phyloP scores from a whole-genome alignment of 495 filamentous ascomycete genomes.

The Usnea hakonensis region DNA sequence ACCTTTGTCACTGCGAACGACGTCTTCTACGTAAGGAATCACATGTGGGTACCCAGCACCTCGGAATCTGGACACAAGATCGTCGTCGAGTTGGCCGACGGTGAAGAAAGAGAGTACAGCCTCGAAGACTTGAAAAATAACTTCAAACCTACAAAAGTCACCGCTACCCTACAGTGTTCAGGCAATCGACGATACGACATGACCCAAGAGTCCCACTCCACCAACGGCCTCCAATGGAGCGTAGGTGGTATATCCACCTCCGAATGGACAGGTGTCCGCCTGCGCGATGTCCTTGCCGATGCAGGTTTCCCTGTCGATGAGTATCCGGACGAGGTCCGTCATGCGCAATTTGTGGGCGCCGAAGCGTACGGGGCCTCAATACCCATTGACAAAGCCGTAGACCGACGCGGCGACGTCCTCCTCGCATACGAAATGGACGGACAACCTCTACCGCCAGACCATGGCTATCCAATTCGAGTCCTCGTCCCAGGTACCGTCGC shows the following conservation, averaged over 20 bases:
- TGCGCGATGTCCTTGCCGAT: constrained; percentile 52
- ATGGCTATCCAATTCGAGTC: constrained; percentile 54
- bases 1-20: constrained; percentile 46
- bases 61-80: constrained; percentile 40
- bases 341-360: constrained; percentile 50
- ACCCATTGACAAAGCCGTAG: constrained; percentile 47
- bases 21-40: constrained; percentile 55
- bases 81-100: constrained; percentile 47
- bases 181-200: constrained; percentile 57
- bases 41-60: constrained; percentile 53
- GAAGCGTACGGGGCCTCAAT: constrained; percentile 57
- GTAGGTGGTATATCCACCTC: constrained; percentile 53
- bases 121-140: constrained; percentile 44
- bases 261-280: constrained; percentile 52
- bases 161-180: constrained; percentile 51
- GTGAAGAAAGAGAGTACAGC: constrained; percentile 42
- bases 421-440: constrained; percentile 56
- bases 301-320: constrained; percentile 35
- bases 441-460: constrained; percentile 44
- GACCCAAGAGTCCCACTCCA: constrained; percentile 43
- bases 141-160: constrained; percentile 48
- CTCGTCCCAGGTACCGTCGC: constrained; percentile 56
- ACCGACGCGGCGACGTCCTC: constrained; percentile 50
- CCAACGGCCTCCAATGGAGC: constrained; percentile 53
- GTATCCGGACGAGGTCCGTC: constrained; percentile 30